A percentile compares a stretch with the other conserved stretches of the same genome.
These are phyloP conservation scores for Agrocybe chaxingu DNA, from an alignment of 768 basidiomycete species.

Conservation along the genomic window DNA sequence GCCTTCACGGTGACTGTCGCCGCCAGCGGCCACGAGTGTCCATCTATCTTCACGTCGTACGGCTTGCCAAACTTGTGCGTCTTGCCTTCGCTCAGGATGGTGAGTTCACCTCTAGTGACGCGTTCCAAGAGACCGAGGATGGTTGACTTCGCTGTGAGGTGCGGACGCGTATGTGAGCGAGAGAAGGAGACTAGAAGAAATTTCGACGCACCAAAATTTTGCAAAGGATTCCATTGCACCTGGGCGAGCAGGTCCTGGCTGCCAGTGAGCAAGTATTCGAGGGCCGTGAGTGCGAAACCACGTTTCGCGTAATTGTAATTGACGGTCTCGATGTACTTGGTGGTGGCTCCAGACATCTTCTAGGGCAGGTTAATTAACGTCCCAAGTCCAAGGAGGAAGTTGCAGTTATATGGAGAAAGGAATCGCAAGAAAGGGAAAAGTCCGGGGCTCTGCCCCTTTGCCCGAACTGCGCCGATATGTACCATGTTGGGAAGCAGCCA, in stretches of 20 bases:
- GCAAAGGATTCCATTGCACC: constrained; percentile 5
- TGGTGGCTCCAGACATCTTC: constrained; percentile 4
- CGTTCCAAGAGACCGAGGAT: constrained; percentile 2
- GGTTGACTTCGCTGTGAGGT: constrained; percentile 4
- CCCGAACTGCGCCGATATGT: too few species aligned
- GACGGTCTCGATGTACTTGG: constrained; percentile 10
- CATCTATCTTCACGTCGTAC: constrained; percentile 2
- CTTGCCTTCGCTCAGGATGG: constrained; percentile 6
- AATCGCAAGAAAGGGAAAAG: too few species aligned
- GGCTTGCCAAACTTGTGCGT: constrained; percentile 8
- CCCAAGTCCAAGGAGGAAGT: too few species aligned
- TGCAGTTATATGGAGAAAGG: too few species aligned
- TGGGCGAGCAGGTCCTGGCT: constrained; percentile 6
- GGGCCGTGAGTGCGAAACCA: constrained; percentile 1
- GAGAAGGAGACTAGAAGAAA: not conserved
- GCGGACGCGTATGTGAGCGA: not conserved
- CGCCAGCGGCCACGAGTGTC: constrained; percentile 4
- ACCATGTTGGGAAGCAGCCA: too few species aligned
- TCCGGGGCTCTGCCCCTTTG: too few species aligned
- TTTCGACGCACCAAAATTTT: constrained; percentile 3
- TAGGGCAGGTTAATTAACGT: not conserved
- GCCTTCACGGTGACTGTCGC: constrained; percentile 7
- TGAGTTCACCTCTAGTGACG: constrained; percentile 1
- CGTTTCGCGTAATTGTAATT: constrained; percentile 10
- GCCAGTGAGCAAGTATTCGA: constrained; percentile 4